Conservation (phyloP, 129 eudicot species). For the Pittosporum tobira region DNA sequence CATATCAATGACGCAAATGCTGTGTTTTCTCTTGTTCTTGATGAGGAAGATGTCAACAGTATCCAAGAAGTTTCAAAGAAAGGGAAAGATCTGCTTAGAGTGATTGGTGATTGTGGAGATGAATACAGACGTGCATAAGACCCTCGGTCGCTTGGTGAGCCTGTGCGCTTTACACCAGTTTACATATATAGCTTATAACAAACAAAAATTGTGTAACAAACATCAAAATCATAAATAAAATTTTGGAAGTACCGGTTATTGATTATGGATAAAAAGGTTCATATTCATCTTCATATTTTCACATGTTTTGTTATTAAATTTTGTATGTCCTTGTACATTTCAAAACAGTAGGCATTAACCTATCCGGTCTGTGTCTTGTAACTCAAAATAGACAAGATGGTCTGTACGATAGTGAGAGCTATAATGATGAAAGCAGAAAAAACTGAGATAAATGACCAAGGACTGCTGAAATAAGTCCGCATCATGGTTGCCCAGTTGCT, state of each 20-base stretch:
- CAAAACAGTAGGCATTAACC: too few relatives aligned
- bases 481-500: conserved; percentile 18
- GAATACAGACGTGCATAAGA: conserved; percentile 71
- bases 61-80: conserved; percentile 52
- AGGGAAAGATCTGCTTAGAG: conserved; percentile 69
- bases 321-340: too few relatives aligned
- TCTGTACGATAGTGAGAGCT: background rate
- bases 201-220: too few relatives aligned
- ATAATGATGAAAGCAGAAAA: background rate
- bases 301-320: too few relatives aligned
- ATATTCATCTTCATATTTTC: too few relatives aligned
- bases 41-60: conserved; percentile 65
- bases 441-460: conserved; percentile 12
- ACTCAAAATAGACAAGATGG: background rate
- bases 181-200: too few relatives aligned
- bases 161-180: background rate
- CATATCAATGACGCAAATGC: conserved; percentile 72
- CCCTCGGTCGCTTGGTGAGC: conserved; percentile 2
- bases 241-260: too few relatives aligned
- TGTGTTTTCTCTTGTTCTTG: conserved; percentile 69
- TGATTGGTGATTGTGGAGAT: conserved; percentile 98
- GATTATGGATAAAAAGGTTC: too few relatives aligned
- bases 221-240: too few relatives aligned
- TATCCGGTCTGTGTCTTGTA: background rate
- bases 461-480: conserved; percentile 11